Evolutionary conservation across 768 basidiomycete species (phyloP), one percentile per base, ranked within the genome.

Genomic region (Calvatia gigantea): DNA sequence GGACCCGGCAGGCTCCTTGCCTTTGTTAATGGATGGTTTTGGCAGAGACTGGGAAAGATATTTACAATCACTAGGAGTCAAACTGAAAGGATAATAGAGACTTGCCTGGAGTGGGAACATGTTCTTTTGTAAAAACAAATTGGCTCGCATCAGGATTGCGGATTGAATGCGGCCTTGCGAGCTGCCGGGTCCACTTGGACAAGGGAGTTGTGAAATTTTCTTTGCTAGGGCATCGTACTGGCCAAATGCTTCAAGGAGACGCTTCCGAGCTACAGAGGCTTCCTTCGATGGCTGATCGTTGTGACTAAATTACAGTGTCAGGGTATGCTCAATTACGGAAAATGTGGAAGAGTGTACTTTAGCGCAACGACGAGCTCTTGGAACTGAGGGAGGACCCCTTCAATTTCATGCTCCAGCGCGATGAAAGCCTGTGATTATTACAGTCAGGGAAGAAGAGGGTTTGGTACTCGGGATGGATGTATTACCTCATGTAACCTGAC

Each of bases 211-310:
- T 51, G 85, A 83, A 63, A 99, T 91, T 29, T 87, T 85, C 66
- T 95, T 97, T 1, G 94, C 81, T 12, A 98, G 70, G 38, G 83
- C 82, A 64, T 99, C 97, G 67, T 98, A 98, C 48, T 91, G 87
- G 4, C 87, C 81, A 66, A 98, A 94, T 0, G 86, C 83, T 41
- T 92, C 87, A 9, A 98, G 71, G 27, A 99, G 78, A 3, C 85
- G 83, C 66, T 94, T 95, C 57, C 94, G 84, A 0, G 85, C 79
- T 2, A 77, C 73, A 8, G 81, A 76, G 5, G 87, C 90, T 67
- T 89, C 87, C 52, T 81, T 85, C 4, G 78, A 82, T 1, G 84
- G 85, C 47, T 79, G 82, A 59, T 79, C 69, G 33, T 73, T 67
- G 51, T 75, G 65, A 45, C 73, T 77, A 50, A 51, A 60, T n/a